Base-by-base conservation (phyloP, 2,329 filamentous ascomycete genomes). In the Fusarium sp. region DNA sequence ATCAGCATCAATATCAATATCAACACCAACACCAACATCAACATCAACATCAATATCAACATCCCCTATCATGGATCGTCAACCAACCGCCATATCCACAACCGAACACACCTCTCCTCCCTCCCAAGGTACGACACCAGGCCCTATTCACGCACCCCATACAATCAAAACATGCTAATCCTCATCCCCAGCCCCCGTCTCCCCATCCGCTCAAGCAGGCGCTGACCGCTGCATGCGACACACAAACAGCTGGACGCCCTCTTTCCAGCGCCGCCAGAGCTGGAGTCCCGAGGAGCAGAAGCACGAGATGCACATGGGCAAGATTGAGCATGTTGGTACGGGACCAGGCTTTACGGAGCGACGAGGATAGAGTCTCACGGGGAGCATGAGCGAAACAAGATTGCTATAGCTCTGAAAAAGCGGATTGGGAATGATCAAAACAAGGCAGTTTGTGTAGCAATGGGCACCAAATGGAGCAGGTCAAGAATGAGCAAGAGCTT, bases 271-370 rank as follows among this genome's bases (percentile, higher is more conserved):
- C 9, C 79, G 81, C 42, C 80, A 81, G 70, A 84, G 82, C 73
- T 86, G 80, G 76, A 79, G 75, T 67, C 75, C 76, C 32, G 80
- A 87, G 72, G 83, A 84, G 69, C 78, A 78, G 71, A 84, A 84
- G 71, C 82, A 79, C 60, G 73, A 73, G 49, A 66, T 82, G 72
- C 81, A 84, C 66, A 80, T 83, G 80, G 73, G 71, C 42, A 73
- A 70, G 51, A 74, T 80, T 27, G 71, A 68, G 3, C 69, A 67
- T 31, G 73, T 75, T 53, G 67, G 73, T 67, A 70, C 72, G 1
- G 74, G 73, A 2, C 73, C 75, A 8, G 79, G 80, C 0, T 82
- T 82, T 53, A 78, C 72, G 29, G 79, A 82, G 75, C 65, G 72
- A 31, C 43, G 42, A 15, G 44, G 55, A 25, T 55, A 38, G 15